These are phyloP conservation scores for Boletus edulis DNA, from an alignment of 768 basidiomycete genomes.

Conservation along the genomic window DNA sequence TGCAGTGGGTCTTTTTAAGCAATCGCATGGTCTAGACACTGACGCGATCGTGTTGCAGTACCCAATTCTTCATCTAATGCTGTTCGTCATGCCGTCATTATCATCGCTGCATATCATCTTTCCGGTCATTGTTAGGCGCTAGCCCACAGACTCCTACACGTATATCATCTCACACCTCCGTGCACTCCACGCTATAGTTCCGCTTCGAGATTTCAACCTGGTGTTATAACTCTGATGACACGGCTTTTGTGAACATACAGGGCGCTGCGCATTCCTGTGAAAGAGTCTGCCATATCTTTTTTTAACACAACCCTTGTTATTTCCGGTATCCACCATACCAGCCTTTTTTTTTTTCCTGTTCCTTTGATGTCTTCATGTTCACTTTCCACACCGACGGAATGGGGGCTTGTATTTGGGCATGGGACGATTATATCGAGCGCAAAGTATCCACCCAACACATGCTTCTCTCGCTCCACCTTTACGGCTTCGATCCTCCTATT, in stretches of 20 bases:
- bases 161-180: conserved; percentile 18
- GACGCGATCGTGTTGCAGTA: conserved; percentile 43
- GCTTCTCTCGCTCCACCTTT: background rate
- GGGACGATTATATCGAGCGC: conserved; percentile 13
- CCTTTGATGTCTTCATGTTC: background rate
- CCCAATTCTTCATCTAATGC: conserved; percentile 82
- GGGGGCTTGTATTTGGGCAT: conserved; percentile 11
- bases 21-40: background rate
- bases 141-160: conserved; percentile 28
- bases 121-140: conserved; percentile 26
- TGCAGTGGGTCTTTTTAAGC: conserved; percentile 60
- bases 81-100: conserved; percentile 20
- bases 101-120: conserved; percentile 28
- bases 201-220: conserved; percentile 18
- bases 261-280: conserved; percentile 32
- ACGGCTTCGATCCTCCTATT: background rate
- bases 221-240: conserved; percentile 24
- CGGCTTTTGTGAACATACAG: conserved; percentile 22
- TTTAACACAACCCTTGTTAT: background rate
- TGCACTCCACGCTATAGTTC: conserved; percentile 20
- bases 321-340: conserved; percentile 19
- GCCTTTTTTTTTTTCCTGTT: conserved; percentile 5
- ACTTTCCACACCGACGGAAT: conserved; percentile 6
- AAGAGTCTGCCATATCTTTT: conserved; percentile 18
- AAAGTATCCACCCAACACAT: background rate